phyloP scores from a whole-genome alignment of 208 protist genomes.

The Wallacemonas sp. region DNA sequence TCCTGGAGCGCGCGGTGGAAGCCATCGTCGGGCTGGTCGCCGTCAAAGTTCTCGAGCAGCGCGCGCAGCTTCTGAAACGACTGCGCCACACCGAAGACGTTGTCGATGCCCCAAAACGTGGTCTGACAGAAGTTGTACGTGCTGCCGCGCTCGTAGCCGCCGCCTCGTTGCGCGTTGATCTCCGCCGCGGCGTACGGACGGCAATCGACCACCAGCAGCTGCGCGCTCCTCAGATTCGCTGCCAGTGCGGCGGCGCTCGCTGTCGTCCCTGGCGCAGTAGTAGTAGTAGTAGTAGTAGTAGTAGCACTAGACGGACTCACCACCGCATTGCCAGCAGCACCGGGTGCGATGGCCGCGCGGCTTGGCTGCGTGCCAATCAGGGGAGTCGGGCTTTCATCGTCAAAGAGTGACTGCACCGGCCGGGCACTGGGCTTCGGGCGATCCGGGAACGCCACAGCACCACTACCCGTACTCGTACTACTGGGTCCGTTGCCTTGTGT shows the following conservation, averaged over 20 bases:
- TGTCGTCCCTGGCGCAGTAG: too few species aligned
- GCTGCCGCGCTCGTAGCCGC: slow-evolving; percentile 79
- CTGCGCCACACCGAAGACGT: slow-evolving; percentile 79
- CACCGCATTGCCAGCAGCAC: neutral
- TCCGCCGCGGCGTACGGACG: slow-evolving; percentile 59
- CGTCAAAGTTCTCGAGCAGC: slow-evolving; percentile 53
- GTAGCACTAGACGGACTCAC: too few species aligned
- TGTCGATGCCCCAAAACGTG: slow-evolving; percentile 88
- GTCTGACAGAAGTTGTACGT: slow-evolving; percentile 68
- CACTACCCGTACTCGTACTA: too few species aligned
- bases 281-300: too few species aligned
- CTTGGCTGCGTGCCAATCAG: neutral
- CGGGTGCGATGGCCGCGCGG: neutral
- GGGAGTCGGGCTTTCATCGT: slow-evolving; percentile 12
- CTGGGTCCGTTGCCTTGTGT: too few species aligned
- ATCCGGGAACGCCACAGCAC: too few species aligned
- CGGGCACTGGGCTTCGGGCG: neutral
- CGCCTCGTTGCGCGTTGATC: slow-evolving; percentile 72
- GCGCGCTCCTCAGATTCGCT: too few species aligned
- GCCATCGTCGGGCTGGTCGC: slow-evolving; percentile 44
- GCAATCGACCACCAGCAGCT: slow-evolving; percentile 78
- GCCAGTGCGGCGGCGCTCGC: too few species aligned
- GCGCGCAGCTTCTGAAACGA: slow-evolving; percentile 67
- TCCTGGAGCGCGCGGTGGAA: slow-evolving; percentile 58
- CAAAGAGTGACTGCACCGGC: slow-evolving; percentile 29